phyloP scores from a whole-genome alignment of 2,329 filamentous ascomycete genomes.

The Colletotrichum sp. region DNA sequence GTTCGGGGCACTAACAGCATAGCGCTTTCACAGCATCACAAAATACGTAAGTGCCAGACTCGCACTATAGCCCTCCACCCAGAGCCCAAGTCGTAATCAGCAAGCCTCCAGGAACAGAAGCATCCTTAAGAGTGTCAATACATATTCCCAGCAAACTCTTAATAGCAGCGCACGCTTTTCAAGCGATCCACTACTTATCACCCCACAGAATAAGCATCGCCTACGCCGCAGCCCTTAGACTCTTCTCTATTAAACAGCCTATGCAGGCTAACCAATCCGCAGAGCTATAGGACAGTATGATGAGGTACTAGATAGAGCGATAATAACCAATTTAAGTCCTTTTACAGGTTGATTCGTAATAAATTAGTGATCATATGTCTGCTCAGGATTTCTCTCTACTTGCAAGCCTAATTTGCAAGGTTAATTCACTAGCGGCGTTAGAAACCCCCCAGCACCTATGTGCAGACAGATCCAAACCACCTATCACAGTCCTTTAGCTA shows the following conservation, averaged over 20 bases:
- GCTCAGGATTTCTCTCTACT: not conserved
- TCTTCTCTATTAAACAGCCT: not conserved
- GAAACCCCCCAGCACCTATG: not conserved
- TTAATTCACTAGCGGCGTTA: not conserved
- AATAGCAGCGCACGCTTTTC: not conserved
- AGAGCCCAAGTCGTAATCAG: not conserved
- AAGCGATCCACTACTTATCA: not conserved
- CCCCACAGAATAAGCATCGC: not conserved
- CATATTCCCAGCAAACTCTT: not conserved
- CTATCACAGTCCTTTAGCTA: not conserved
- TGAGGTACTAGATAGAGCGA: not conserved
- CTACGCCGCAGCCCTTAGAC: not conserved
- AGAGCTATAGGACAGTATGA: not conserved
- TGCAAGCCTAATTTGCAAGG: not conserved
- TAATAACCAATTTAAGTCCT: not conserved
- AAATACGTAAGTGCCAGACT: not conserved
- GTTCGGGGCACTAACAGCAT: not conserved
- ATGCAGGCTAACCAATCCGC: not conserved
- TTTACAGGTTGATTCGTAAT: not conserved
- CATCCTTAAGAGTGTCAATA: not conserved
- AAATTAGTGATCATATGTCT: not conserved
- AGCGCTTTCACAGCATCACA: not conserved
- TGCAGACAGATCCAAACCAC: not conserved
- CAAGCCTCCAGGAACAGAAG: not conserved
- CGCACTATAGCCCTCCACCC: not conserved